A percentile compares a stretch with the other conserved stretches of the same genome.
Evolutionary conservation across 1,284 basidiomycete species (phyloP).

Genomic region (Marasmius oreades): DNA sequence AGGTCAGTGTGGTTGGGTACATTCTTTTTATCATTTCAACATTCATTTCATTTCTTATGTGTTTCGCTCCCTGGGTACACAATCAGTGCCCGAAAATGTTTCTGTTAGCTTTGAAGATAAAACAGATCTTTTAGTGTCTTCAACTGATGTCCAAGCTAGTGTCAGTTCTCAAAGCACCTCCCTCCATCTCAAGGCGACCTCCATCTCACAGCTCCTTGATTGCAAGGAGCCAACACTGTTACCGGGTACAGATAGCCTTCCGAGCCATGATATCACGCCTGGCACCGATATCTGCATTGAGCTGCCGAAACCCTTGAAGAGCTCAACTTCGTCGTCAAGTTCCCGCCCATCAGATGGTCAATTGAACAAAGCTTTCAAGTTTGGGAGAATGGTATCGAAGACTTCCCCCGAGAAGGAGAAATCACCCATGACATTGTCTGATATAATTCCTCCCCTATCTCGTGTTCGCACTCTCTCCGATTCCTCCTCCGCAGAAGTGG

Average conservation of each 20-base stretch:
- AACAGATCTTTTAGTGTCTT: constrained; percentile 3
- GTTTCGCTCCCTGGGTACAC: too few relatives aligned
- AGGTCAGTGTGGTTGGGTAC: too few relatives aligned
- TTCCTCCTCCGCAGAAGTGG: constrained; percentile 41
- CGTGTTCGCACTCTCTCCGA: constrained; percentile 48
- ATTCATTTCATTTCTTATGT: too few relatives aligned
- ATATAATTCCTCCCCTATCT: constrained; percentile 66
- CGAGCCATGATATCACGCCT: constrained; percentile 15
- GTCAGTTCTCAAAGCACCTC: constrained; percentile 10
- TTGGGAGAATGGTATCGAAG: constrained; percentile 53
- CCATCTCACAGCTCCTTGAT: constrained; percentile 29
- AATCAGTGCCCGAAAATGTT: background rate
- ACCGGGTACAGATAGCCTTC: constrained; percentile 31
- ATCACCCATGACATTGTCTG: constrained; percentile 54
- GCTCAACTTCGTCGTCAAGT: constrained; percentile 32
- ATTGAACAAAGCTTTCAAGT: constrained; percentile 67
- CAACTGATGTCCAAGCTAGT: constrained; percentile 6
- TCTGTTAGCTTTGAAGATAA: background rate
- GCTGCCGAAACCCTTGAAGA: constrained; percentile 13
- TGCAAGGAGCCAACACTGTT: constrained; percentile 35
- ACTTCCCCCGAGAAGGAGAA: constrained; percentile 17
- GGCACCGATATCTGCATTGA: constrained; percentile 14
- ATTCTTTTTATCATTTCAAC: too few relatives aligned
- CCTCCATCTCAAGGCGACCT: constrained; percentile 24
- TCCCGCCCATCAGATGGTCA: constrained; percentile 57